Conservation (phyloP, 208 protist genomes). For the Leishmania tarentolae region DNA sequence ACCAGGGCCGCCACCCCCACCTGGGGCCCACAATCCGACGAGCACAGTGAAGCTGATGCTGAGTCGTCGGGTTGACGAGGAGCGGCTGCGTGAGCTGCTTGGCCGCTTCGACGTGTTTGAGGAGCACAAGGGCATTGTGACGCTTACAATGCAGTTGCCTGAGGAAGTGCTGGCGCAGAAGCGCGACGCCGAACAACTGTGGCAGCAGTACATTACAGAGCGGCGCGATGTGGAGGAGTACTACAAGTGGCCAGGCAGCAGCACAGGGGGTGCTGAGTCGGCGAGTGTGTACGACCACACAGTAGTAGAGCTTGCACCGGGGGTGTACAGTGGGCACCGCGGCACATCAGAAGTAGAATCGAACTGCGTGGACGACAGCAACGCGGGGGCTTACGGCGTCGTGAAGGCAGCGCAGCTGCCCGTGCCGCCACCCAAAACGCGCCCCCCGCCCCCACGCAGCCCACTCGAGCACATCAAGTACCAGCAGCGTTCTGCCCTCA, state of each 20-base stretch:
- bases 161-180: conserved; percentile 70
- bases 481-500: conserved; percentile 61
- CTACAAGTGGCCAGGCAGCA: conserved; percentile 58
- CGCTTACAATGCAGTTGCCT: conserved; percentile 61
- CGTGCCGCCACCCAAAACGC: conserved; percentile 62
- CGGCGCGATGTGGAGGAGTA: conserved; percentile 79
- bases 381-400: conserved; percentile 25
- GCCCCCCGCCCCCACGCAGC: conserved; percentile 46
- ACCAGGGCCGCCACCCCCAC: conserved; percentile 79
- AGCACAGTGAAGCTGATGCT: conserved; percentile 74
- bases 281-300: conserved; percentile 76
- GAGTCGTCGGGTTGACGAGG: conserved; percentile 59
- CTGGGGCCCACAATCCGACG: conserved; percentile 57
- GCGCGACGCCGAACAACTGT: conserved; percentile 79
- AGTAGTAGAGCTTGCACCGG: conserved; percentile 77
- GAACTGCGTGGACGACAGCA: conserved; percentile 3
- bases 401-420: conserved; percentile 64
- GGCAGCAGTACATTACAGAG: conserved; percentile 74
- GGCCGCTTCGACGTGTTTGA: conserved; percentile 85
- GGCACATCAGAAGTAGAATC: neutral
- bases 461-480: conserved; percentile 80
- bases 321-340: conserved; percentile 37
- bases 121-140: conserved; percentile 82
- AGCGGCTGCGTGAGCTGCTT: conserved; percentile 75
- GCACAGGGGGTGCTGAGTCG: neutral